These are phyloP conservation scores for Saussurea involucrata DNA, from an alignment of 129 eudicot genomes.

Conservation along the genomic window DNA sequence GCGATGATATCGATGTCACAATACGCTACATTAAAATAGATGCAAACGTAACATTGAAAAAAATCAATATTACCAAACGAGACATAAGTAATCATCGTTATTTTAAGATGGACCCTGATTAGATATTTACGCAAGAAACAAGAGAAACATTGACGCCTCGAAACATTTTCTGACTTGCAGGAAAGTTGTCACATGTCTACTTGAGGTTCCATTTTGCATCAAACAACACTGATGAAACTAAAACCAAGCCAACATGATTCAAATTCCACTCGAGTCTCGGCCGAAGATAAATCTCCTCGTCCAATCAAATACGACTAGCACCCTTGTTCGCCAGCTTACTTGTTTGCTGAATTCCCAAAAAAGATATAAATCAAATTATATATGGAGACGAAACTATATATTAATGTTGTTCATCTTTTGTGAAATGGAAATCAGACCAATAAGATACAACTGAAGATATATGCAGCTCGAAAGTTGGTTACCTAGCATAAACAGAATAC, in stretches of 20 bases:
- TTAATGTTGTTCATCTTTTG: background rate
- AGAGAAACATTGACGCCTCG: background rate
- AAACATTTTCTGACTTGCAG: background rate
- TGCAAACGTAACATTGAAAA: background rate
- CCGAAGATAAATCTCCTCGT: conserved; percentile 68
- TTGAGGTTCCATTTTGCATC: conserved; percentile 10
- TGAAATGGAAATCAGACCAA: background rate
- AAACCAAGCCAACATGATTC: conserved; percentile 16
- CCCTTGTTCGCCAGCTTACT: conserved; percentile 95
- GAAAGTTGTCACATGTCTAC: background rate
- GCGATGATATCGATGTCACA: background rate
- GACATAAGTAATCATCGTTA: background rate
- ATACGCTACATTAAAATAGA: background rate
- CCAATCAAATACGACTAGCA: conserved; percentile 79
- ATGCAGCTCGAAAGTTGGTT: background rate
- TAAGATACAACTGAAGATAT: background rate
- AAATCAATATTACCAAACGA: background rate
- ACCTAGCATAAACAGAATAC: conserved; percentile 95
- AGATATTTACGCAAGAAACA: background rate
- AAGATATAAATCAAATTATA: background rate
- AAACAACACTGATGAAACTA: background rate
- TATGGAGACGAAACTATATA: background rate
- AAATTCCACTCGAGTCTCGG: conserved; percentile 89
- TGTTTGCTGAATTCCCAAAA: conserved; percentile 56
- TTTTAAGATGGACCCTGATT: background rate